phyloP scores from a whole-genome alignment of 345 rosid genomes.

The Balakata baccata region DNA sequence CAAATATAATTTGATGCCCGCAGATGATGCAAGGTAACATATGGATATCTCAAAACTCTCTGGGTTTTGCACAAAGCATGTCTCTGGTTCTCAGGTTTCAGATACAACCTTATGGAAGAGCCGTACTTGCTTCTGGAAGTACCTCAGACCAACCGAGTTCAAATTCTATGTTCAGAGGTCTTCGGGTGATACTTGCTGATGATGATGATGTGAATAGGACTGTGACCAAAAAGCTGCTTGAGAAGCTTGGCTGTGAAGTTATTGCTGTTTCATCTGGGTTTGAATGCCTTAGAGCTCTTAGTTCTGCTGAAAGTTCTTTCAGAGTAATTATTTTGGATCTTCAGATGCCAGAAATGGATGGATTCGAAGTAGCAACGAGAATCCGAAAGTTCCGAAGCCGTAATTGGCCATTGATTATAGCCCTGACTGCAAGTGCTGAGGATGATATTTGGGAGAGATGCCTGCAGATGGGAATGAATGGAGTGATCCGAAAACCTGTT shows the following conservation, averaged over 20 bases:
- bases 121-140: constrained; percentile 29
- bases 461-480: constrained; percentile 78
- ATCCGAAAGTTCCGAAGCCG: constrained; percentile 74
- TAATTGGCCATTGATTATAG: constrained; percentile 80
- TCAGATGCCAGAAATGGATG: constrained; percentile 92
- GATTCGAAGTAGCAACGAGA: constrained; percentile 82
- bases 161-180: constrained; percentile 59
- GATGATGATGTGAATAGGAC: constrained; percentile 70
- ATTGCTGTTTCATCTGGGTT: constrained; percentile 82
- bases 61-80: constrained; percentile 69
- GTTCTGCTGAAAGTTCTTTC: constrained; percentile 53
- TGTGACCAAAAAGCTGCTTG: constrained; percentile 73
- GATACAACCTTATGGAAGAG: constrained; percentile 46
- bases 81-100: constrained; percentile 66
- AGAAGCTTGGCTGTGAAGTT: constrained; percentile 82
- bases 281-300: constrained; percentile 70
- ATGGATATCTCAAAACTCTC: constrained; percentile 61
- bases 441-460: constrained; percentile 72
- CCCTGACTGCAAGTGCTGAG: constrained; percentile 83
- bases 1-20: constrained; percentile 4
- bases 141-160: constrained; percentile 50
- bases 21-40: constrained; percentile 99
- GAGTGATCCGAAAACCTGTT: constrained; percentile 83
- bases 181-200: constrained; percentile 62
- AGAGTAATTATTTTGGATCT: constrained; percentile 71